Conservation (phyloP, 345 rosid species). For the Triadica sebifera region DNA sequence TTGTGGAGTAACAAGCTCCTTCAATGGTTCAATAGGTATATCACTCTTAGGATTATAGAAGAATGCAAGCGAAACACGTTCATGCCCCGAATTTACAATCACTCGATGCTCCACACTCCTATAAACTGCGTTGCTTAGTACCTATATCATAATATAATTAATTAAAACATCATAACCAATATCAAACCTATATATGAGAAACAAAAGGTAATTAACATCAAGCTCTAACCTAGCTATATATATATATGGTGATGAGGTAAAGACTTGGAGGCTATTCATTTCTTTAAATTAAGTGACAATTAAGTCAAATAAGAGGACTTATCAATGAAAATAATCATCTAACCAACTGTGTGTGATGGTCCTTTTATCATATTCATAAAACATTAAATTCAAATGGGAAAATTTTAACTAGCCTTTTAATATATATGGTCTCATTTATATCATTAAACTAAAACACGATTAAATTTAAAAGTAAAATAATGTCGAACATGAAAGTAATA, state of each 20-base stretch:
- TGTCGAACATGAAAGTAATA: no score
- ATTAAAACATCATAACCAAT: neutral
- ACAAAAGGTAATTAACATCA: neutral
- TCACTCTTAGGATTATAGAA: constrained; percentile 93
- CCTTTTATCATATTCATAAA: no score
- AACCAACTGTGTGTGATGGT: constrained; percentile 1
- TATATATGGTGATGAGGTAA: no score
- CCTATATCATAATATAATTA: constrained; percentile 31
- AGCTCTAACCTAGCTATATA: neutral
- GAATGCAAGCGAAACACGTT: constrained; percentile 80
- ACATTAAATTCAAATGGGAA: no score
- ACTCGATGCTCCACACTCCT: constrained; percentile 95
- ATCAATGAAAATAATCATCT: neutral
- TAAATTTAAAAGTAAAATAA: no score
- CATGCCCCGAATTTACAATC: constrained; percentile 59
- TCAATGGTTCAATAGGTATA: constrained; percentile 59
- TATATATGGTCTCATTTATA: no score
- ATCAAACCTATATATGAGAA: no score
- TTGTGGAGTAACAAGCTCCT: constrained; percentile 59
- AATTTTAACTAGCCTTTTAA: no score
- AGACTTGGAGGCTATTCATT: neutral
- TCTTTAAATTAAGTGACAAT: neutral
- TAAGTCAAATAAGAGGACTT: neutral
- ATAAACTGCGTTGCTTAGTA: constrained; percentile 79
- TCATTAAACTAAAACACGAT: no score